These are phyloP conservation scores for Baudoinia panamericana DNA, from an alignment of 495 filamentous ascomycete species.

Conservation along the genomic window DNA sequence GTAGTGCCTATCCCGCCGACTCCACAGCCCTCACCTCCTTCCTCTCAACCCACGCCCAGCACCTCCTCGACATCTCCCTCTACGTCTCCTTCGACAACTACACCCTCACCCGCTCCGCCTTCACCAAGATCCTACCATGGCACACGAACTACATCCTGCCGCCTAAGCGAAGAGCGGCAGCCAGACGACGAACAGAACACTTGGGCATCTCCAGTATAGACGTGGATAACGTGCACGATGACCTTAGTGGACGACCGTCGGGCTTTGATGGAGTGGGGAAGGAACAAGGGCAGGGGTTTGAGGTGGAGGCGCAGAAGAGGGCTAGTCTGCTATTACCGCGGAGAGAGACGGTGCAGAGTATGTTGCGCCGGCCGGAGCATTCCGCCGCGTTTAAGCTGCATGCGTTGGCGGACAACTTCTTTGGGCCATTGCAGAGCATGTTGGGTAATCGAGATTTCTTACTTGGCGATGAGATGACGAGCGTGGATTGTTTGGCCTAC, in stretches of 20 bases:
- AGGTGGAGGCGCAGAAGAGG: slow-evolving; percentile 12
- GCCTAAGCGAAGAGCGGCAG: slow-evolving; percentile 49
- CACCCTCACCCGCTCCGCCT: slow-evolving; percentile 58
- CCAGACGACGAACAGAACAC: slow-evolving; percentile 55
- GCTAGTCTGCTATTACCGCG: slow-evolving; percentile 22
- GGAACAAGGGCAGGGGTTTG: slow-evolving; percentile 1
- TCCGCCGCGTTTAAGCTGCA: slow-evolving; percentile 54
- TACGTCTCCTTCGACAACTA: slow-evolving; percentile 86
- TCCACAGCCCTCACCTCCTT: slow-evolving; percentile 17
- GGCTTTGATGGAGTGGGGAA: slow-evolving; percentile 12
- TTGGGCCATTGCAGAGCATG: slow-evolving; percentile 53
- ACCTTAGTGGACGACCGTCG: slow-evolving; percentile 8
- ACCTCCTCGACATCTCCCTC: slow-evolving; percentile 38
- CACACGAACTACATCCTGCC: slow-evolving; percentile 72
- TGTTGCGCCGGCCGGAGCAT: slow-evolving; percentile 24
- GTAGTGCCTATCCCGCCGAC: slow-evolving; percentile 3
- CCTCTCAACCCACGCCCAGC: slow-evolving; percentile 21
- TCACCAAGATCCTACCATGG: slow-evolving; percentile 62
- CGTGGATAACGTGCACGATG: slow-evolving; percentile 36
- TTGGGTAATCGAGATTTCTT: slow-evolving; percentile 45
- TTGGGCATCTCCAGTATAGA: slow-evolving; percentile 58
- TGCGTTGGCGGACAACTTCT: slow-evolving; percentile 51
- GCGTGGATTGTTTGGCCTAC: slow-evolving; percentile 62
- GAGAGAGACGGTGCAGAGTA: slow-evolving; percentile 22
- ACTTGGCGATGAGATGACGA: slow-evolving; percentile 40